phyloP scores from a whole-genome alignment of 2,329 filamentous ascomycete species.

The Mycocentrospora acerina region DNA sequence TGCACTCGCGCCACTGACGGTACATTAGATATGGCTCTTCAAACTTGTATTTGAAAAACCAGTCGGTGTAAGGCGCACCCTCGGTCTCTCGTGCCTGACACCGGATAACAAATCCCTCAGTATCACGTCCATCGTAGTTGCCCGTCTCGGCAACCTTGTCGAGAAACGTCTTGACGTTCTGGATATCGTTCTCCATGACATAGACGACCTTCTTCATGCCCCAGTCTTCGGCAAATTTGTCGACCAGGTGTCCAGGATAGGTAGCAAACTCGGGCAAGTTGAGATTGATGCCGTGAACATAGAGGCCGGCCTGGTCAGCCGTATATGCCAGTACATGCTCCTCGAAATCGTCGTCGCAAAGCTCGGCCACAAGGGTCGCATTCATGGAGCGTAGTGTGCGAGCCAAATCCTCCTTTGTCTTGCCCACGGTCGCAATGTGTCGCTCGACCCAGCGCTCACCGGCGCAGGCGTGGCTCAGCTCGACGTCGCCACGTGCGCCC shows the following conservation, averaged over 20 bases:
- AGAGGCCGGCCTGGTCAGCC: slow-evolving; percentile 80
- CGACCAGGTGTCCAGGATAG: slow-evolving; percentile 78
- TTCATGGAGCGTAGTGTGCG: slow-evolving; percentile 75
- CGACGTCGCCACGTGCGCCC: slow-evolving; percentile 69
- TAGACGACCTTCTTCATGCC: slow-evolving; percentile 89
- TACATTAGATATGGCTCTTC: slow-evolving; percentile 99
- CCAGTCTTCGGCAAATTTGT: slow-evolving; percentile 87
- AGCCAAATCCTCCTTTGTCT: slow-evolving; percentile 76
- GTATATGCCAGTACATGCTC: slow-evolving; percentile 94
- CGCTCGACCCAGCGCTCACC: slow-evolving; percentile 80
- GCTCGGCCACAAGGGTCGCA: slow-evolving; percentile 89
- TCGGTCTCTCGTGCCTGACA: slow-evolving; percentile 67
- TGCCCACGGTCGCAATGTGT: slow-evolving; percentile 77
- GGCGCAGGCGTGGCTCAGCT: slow-evolving; percentile 77
- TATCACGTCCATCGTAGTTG: slow-evolving; percentile 85
- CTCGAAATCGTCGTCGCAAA: slow-evolving; percentile 95
- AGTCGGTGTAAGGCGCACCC: slow-evolving; percentile 69
- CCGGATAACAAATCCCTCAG: slow-evolving; percentile 94
- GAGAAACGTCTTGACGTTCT: slow-evolving; percentile 75
- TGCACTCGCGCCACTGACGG: slow-evolving; percentile 96
- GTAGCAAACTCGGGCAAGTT: slow-evolving; percentile 92
- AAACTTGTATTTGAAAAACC: slow-evolving; percentile 99
- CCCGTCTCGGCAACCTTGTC: slow-evolving; percentile 85
- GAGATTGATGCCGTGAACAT: slow-evolving; percentile 93
- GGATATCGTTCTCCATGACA: slow-evolving; percentile 72